Evolutionary conservation across 2,329 filamentous ascomycete species (phyloP).

Genomic region (Aspergillus sp.): DNA sequence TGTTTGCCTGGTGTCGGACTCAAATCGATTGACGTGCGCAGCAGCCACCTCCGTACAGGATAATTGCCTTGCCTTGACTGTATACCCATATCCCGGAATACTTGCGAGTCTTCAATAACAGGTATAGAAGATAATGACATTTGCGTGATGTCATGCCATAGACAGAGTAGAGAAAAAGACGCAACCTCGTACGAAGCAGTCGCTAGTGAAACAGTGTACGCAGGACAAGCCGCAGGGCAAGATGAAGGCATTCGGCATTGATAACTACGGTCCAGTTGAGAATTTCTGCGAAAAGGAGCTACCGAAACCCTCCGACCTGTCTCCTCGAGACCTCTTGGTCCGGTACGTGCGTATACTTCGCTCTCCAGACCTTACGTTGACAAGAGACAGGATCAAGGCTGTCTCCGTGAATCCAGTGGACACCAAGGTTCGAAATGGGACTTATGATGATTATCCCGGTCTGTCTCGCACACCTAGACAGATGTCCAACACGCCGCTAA

Average conservation of each 20-base stretch:
- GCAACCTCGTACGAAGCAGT: too few relatives aligned
- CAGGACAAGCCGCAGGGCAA: background rate
- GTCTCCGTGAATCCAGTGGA: constrained; percentile 36
- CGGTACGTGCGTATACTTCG: constrained; percentile 14
- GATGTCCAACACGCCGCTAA: background rate
- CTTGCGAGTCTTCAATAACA: background rate
- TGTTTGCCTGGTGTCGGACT: too few relatives aligned
- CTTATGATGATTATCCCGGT: constrained; percentile 32
- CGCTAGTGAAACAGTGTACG: background rate
- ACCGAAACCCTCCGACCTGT: constrained; percentile 20
- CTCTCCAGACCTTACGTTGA: background rate
- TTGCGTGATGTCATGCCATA: background rate
- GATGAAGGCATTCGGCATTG: constrained; percentile 8
- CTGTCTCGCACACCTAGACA: background rate
- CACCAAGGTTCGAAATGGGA: constrained; percentile 28
- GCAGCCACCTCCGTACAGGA: too few relatives aligned
- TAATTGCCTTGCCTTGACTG: too few relatives aligned
- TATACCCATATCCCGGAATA: too few relatives aligned
- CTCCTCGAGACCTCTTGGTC: constrained; percentile 31
- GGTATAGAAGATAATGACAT: background rate
- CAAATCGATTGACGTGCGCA: too few relatives aligned
- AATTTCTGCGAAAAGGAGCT: constrained; percentile 10
- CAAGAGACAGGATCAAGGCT: constrained; percentile 25
- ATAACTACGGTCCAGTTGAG: constrained; percentile 12
- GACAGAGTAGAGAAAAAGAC: background rate